Percentiles rank a stretch among this genome's conserved stretches.
These are phyloP conservation scores for Curvularia sp. DNA, from an alignment of 2,329 filamentous ascomycete genomes.

Conservation along the genomic window DNA sequence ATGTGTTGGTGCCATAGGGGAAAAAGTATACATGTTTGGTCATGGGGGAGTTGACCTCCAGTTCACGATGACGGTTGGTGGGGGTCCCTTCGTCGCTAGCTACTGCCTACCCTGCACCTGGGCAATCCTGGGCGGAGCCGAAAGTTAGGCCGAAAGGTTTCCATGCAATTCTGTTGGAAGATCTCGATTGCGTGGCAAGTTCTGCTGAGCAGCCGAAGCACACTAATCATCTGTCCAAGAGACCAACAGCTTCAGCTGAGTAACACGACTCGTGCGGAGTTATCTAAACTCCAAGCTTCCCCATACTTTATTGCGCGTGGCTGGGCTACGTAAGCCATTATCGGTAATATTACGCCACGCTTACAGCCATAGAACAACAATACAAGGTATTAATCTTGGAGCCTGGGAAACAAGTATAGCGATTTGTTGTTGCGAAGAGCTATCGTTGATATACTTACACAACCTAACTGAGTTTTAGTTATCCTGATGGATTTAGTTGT, in stretches of 20 bases:
- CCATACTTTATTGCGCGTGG: background rate
- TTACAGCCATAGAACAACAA: no score
- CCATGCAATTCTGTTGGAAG: slow-evolving; percentile 12
- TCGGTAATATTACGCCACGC: background rate
- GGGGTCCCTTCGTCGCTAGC: slow-evolving; percentile 19
- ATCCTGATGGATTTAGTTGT: background rate
- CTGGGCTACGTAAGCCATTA: background rate
- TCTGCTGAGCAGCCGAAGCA: slow-evolving; percentile 4
- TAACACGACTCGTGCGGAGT: background rate
- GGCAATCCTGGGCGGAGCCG: slow-evolving; percentile 30
- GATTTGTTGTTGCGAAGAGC: background rate
- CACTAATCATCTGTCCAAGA: background rate
- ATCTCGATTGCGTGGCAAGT: slow-evolving; percentile 10
- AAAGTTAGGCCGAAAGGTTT: slow-evolving; percentile 26
- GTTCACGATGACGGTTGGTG: slow-evolving; percentile 29
- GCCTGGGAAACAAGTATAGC: background rate
- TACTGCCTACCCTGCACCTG: slow-evolving; percentile 23
- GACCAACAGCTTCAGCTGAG: background rate
- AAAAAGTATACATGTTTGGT: background rate
- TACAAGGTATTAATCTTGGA: background rate
- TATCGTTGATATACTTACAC: background rate
- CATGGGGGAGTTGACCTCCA: slow-evolving; percentile 2
- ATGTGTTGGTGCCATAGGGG: background rate
- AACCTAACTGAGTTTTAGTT: no score
- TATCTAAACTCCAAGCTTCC: background rate